Base-by-base conservation (phyloP, 2,329 filamentous ascomycete genomes). In the Beauveria varroae region DNA sequence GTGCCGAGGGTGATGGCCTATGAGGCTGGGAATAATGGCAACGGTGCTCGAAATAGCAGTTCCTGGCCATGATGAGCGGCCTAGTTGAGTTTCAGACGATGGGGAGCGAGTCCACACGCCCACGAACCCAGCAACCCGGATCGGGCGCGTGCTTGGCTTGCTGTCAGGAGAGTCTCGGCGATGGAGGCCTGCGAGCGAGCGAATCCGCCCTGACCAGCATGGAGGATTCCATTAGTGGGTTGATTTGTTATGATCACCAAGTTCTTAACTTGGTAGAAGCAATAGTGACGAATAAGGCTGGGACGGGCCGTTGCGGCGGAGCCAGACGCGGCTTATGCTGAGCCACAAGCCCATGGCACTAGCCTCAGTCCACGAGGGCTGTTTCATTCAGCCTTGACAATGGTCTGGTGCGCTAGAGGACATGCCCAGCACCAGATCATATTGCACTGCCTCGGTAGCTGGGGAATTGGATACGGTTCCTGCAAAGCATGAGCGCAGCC, bases 221-320 rank as follows among this genome's bases (percentile, higher is more conserved):
- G 16, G 28, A 10, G 18, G 28, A 57, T 28, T 5, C 7, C 3
- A 20, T 37, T n/a, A 40, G 51, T 41, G 34, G 30, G 37, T 20
- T 41, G 5, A 28, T 12, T 40, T 18, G 30, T 10, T 8, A 8
- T 50, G 14, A 47, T 37, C 0, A n/a, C 10, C 22, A 7, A 43
- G 18, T 26, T 30, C 49, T 14, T 16, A 44, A 10, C 41, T 12
- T 34, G 5, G 9, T n/a, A 43, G 16, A 5, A 43, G 41, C 41
- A 30, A 34, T 34, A 34, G 26, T 20, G 22, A 30, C 28, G 22
- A 26, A 43, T n/a, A 57, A 57, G 55, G 55, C 46, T 58, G 57
- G 47, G 57, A 44, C 57, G 57, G 57, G 57, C 57, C 57, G 57
- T 53, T 53, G 57, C 37, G 49, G 49, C 46, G 49, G n/a, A 60